These are phyloP conservation scores for Canariomyces notabilis DNA, from an alignment of 2,329 filamentous ascomycete species.

Conservation along the genomic window DNA sequence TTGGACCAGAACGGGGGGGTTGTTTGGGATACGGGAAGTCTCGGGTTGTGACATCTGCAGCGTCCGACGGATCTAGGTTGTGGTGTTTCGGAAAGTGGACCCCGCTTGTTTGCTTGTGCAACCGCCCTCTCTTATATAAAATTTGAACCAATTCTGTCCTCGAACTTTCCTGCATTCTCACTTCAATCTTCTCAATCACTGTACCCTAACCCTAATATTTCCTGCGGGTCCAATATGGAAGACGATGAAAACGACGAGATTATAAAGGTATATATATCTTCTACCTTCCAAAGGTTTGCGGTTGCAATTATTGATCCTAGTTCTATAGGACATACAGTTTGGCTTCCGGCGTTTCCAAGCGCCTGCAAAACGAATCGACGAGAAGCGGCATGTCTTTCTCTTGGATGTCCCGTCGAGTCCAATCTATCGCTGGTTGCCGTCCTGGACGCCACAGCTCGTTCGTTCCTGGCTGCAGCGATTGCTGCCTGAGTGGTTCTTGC, in stretches of 20 bases:
- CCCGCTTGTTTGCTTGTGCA: conserved; percentile 8
- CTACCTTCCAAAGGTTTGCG: conserved; percentile 1
- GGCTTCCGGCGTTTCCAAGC: conserved; percentile 8
- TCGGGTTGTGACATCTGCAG: conserved; percentile 1
- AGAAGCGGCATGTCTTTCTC: conserved; percentile 8
- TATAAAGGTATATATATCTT: conserved; percentile 8
- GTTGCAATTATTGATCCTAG: conserved; percentile 4
- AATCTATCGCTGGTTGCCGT: conserved; percentile 3
- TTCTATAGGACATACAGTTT: conserved; percentile 11
- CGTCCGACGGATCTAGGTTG: conserved; percentile 1
- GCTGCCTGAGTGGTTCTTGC: conserved; percentile 12
- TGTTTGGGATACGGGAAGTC: conserved; percentile 7
- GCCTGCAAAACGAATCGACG: conserved; percentile 8
- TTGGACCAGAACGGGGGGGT: not conserved
- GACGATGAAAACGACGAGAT: conserved; percentile 2
- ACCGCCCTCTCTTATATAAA: conserved; percentile 5
- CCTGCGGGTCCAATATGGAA: conserved; percentile 4
- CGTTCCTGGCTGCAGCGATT: conserved; percentile 12
- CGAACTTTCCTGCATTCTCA: conserved; percentile 6
- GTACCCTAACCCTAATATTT: conserved; percentile 4
- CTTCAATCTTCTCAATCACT: conserved; percentile 3
- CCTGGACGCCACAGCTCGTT: conserved; percentile 8
- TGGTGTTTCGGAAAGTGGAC: conserved; percentile 2
- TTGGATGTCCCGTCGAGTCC: conserved; percentile 7
- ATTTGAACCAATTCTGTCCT: conserved; percentile 3